These are phyloP conservation scores for Peronospora belbahrii DNA, from an alignment of 352 stramenopile species.

Conservation along the genomic window DNA sequence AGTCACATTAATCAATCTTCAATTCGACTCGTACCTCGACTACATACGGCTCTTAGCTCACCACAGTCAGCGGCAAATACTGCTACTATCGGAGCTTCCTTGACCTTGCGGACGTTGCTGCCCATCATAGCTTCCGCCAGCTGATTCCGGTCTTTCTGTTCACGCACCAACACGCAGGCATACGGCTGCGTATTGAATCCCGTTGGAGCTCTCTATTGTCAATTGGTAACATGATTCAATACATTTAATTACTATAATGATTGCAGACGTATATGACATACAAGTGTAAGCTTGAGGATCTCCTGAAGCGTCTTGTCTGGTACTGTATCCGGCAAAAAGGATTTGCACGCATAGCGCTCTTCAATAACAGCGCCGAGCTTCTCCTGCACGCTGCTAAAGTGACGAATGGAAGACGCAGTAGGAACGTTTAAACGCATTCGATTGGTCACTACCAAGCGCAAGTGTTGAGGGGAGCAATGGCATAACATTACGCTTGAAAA, in stretches of 20 bases:
- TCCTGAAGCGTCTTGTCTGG: slow-evolving; percentile 49
- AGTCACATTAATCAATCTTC: background rate
- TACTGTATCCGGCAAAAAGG: slow-evolving; percentile 37
- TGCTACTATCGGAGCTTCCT: slow-evolving; percentile 65
- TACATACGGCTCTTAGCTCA: slow-evolving; percentile 25
- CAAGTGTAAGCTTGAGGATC: slow-evolving; percentile 61
- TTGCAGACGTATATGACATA: slow-evolving; percentile 4
- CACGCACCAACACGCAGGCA: slow-evolving; percentile 64
- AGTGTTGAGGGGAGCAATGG: slow-evolving; percentile 2
- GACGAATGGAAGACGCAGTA: background rate
- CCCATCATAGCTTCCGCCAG: slow-evolving; percentile 72
- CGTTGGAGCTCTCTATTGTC: slow-evolving; percentile 68
- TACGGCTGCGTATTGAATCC: slow-evolving; percentile 82
- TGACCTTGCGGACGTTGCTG: slow-evolving; percentile 63
- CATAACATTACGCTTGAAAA: too few species aligned
- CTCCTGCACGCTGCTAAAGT: slow-evolving; percentile 12
- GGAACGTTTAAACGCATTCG: background rate
- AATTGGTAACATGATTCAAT: background rate
- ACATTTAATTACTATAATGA: background rate
- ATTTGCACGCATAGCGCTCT: slow-evolving; percentile 34
- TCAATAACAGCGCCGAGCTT: slow-evolving; percentile 15
- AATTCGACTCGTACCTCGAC: background rate
- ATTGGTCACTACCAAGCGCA: background rate
- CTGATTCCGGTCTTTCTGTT: slow-evolving; percentile 55
- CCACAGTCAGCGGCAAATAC: slow-evolving; percentile 68